A percentile compares a stretch with the other conserved stretches of the same genome.
phyloP scores from a whole-genome alignment of 495 filamentous ascomycete species.

The Penicillium riverlandense region DNA sequence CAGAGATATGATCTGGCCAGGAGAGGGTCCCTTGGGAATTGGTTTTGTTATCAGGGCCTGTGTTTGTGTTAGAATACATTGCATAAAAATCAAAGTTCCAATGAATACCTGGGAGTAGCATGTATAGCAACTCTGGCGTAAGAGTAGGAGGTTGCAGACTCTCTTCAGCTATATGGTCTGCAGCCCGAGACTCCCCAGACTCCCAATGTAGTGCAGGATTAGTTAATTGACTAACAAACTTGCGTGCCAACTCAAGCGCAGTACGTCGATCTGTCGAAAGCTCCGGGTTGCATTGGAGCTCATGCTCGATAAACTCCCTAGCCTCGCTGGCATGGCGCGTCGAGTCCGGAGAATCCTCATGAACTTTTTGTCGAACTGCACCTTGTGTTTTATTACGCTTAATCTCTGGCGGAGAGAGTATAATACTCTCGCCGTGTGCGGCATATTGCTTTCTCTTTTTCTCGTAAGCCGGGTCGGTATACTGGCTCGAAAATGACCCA shows the following conservation, averaged over 20 bases:
- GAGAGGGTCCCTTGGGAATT: constrained; percentile 15
- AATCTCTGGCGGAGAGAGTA: background rate
- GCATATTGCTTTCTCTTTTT: constrained; percentile 6
- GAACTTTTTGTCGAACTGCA: constrained; percentile 4
- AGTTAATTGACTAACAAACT: constrained; percentile 15
- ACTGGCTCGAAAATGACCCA: background rate
- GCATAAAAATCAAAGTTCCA: background rate
- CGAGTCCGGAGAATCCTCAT: constrained; percentile 14
- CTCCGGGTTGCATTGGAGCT: constrained; percentile 20
- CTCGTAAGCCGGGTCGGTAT: background rate
- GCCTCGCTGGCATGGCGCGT: constrained; percentile 19
- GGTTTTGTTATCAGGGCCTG: constrained; percentile 16
- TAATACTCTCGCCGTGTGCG: too few species aligned
- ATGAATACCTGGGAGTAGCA: constrained; percentile 19
- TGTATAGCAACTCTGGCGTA: constrained; percentile 21
- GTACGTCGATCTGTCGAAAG: constrained; percentile 20
- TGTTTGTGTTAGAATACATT: background rate
- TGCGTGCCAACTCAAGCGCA: constrained; percentile 16
- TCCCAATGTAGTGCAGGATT: constrained; percentile 12
- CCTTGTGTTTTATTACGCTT: constrained; percentile 11
- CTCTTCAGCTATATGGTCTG: constrained; percentile 9
- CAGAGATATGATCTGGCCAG: constrained; percentile 26
- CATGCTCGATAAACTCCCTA: constrained; percentile 19
- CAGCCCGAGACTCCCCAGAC: background rate
- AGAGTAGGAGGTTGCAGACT: constrained; percentile 9